Evolutionary conservation across 176 grass and related monocot genomes (phyloP).

Genomic region (Neostapfia colusana): DNA sequence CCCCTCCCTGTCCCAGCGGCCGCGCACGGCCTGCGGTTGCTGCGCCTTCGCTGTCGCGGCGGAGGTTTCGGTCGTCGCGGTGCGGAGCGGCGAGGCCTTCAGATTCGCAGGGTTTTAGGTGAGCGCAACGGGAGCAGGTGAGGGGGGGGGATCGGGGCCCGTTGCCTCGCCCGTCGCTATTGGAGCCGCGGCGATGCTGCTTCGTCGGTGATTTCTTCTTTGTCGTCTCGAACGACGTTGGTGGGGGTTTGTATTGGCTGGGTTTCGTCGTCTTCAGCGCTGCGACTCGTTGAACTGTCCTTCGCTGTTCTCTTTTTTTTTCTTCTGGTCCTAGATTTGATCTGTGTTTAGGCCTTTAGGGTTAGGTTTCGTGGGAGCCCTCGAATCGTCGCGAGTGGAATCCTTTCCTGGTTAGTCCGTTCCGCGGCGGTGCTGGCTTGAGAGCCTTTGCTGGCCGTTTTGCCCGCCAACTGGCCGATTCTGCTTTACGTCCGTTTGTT

Average conservation of each 20-base stretch:
- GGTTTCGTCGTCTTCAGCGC: not conserved
- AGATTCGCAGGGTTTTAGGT: slow-evolving; percentile 26
- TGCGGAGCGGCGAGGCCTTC: not conserved
- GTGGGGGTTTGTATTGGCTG: not conserved
- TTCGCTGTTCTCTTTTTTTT: not conserved
- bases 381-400: not conserved
- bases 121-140: not conserved
- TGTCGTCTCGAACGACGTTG: not conserved
- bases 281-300: not conserved
- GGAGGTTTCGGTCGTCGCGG: not conserved
- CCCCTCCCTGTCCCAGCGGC: not conserved
- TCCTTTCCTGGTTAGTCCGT: not conserved
- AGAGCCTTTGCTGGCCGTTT: not conserved
- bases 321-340: not conserved
- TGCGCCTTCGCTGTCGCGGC: not conserved
- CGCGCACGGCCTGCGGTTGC: not conserved
- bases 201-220: not conserved
- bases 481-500: slow-evolving; percentile 10
- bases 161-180: not conserved
- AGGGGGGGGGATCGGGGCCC: not conserved
- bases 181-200: not conserved
- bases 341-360: not conserved
- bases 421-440: not conserved
- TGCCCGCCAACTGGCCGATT: not conserved
- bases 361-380: not conserved